phyloP scores from a whole-genome alignment of 495 filamentous ascomycete species.

The Penicillium cosmopolitanum region DNA sequence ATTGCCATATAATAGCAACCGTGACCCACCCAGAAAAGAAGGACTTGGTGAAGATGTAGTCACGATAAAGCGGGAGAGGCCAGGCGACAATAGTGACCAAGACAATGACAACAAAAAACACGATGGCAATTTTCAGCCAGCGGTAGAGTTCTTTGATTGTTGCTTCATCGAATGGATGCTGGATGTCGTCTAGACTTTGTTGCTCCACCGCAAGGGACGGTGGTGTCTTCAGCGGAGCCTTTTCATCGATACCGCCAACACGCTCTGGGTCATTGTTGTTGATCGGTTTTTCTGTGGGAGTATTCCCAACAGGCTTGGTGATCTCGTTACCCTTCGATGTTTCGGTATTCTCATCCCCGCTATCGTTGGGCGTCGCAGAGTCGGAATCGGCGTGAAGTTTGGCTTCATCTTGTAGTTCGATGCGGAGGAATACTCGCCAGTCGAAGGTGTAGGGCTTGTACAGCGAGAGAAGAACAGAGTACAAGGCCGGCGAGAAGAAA shows the following conservation, averaged over 20 bases:
- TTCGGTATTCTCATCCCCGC: conserved; percentile 9
- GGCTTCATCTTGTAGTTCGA: conserved; percentile 36
- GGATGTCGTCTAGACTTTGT: conserved; percentile 31
- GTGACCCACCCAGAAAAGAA: conserved; percentile 52
- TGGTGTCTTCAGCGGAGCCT: not conserved
- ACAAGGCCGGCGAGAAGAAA: conserved; percentile 40
- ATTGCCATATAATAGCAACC: conserved; percentile 52
- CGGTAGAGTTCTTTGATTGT: conserved; percentile 37
- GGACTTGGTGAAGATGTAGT: conserved; percentile 48
- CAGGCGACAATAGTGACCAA: conserved; percentile 45
- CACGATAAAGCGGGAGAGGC: conserved; percentile 48
- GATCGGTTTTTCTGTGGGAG: conserved; percentile 5
- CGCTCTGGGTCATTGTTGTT: conserved; percentile 20
- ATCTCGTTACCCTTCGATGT: not conserved
- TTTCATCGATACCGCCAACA: conserved; percentile 3
- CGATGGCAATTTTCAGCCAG: conserved; percentile 44
- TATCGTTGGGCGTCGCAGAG: conserved; percentile 18
- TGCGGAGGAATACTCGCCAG: conserved; percentile 53
- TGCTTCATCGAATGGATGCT: conserved; percentile 38
- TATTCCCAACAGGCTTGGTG: not conserved
- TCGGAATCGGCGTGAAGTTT: conserved; percentile 23
- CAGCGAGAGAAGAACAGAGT: conserved; percentile 46
- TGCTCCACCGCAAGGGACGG: not conserved
- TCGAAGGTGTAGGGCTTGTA: conserved; percentile 52
- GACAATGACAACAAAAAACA: conserved; percentile 42